Conservation (phyloP, 164 flowering plant genomes). For the Chloranthus sessilifolius region DNA sequence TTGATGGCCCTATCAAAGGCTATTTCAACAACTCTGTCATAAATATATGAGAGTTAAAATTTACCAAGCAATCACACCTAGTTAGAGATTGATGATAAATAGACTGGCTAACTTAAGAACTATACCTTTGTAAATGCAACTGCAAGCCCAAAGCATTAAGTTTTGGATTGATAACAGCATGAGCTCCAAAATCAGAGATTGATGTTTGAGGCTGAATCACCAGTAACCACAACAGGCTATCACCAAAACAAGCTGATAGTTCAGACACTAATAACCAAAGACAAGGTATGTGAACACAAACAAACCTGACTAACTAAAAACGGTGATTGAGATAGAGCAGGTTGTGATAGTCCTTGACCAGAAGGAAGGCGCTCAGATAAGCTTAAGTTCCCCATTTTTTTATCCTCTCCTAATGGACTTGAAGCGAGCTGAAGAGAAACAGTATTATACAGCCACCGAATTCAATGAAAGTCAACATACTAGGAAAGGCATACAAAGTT, state of each 20-base stretch:
- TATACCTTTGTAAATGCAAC: constrained; percentile 80
- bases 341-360: constrained; percentile 63
- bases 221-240: constrained; percentile 8
- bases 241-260: neutral
- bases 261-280: neutral
- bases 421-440: constrained; percentile 64
- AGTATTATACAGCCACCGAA: constrained; percentile 43
- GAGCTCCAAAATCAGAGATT: constrained; percentile 67
- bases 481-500: neutral
- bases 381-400: constrained; percentile 62
- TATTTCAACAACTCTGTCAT: constrained; percentile 71
- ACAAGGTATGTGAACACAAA: too few species aligned
- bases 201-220: constrained; percentile 61
- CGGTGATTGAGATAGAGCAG: constrained; percentile 51
- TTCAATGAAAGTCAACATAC: constrained; percentile 1
- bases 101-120: neutral
- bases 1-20: constrained; percentile 94
- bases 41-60: neutral
- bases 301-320: constrained; percentile 65
- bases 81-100: neutral
- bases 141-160: constrained; percentile 64
- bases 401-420: constrained; percentile 61
- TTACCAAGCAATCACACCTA: neutral
- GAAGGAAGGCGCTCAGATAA: constrained; percentile 79
- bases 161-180: constrained; percentile 72